A percentile compares a stretch with the other conserved stretches of the same genome.
Conservation (phyloP, 108 stramenopile species). For the Fistulifera pelliculosa region DNA sequence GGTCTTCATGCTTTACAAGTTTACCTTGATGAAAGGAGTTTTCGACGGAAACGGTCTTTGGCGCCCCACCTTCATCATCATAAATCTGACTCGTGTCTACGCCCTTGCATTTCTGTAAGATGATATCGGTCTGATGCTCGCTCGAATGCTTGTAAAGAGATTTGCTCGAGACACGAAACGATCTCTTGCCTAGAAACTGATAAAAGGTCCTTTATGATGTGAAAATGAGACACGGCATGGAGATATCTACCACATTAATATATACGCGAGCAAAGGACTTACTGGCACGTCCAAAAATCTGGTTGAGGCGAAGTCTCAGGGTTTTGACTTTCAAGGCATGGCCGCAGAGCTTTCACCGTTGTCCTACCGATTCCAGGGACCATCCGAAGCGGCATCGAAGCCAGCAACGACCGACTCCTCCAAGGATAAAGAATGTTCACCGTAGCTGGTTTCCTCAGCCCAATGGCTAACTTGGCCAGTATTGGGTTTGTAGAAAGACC, state of each 20-base stretch:
- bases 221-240: neutral
- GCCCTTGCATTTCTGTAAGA: slow-evolving; percentile 36
- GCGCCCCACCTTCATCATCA: slow-evolving; percentile 39
- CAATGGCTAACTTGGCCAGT: slow-evolving; percentile 43
- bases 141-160: neutral
- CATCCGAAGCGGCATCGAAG: slow-evolving; percentile 40
- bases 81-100: slow-evolving; percentile 19
- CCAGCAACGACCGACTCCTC: slow-evolving; percentile 24
- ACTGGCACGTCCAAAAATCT: slow-evolving; percentile 21
- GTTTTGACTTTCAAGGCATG: slow-evolving; percentile 8
- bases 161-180: neutral
- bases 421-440: slow-evolving; percentile 48
- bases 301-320: neutral
- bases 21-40: slow-evolving; percentile 48
- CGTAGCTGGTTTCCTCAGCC: slow-evolving; percentile 38
- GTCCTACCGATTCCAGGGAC: slow-evolving; percentile 27
- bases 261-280: slow-evolving; percentile 2
- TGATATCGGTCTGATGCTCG: no score
- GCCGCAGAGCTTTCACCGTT: slow-evolving; percentile 16
- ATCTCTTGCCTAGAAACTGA: slow-evolving; percentile 3
- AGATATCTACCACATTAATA: neutral
- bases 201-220: slow-evolving; percentile 2
- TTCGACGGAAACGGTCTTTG: slow-evolving; percentile 51
- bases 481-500: slow-evolving; percentile 38
- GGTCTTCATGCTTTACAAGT: slow-evolving; percentile 9